Conservation (phyloP, 306 rosid species). For the Quercus alba region DNA sequence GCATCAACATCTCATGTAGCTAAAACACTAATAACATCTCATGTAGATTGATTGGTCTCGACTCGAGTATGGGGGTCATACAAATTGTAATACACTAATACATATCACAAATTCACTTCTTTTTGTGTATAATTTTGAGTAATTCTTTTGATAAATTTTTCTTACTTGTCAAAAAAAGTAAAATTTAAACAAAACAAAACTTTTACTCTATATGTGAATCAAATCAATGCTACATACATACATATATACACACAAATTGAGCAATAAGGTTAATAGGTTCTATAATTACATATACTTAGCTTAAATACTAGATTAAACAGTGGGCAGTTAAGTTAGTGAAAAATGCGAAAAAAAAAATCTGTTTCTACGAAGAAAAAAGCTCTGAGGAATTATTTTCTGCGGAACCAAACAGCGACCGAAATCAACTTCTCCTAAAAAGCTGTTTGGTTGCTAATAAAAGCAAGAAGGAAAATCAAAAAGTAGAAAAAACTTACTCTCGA, state of each 20-base stretch:
- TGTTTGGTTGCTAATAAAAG: background rate
- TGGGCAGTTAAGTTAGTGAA: background rate
- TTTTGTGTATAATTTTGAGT: no score
- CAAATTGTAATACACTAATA: no score
- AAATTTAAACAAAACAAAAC: no score
- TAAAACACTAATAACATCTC: background rate
- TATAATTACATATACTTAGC: background rate
- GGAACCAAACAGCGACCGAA: no score
- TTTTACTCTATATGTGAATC: background rate
- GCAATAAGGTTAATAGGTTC: background rate
- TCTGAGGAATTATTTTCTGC: no score
- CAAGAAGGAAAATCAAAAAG: background rate
- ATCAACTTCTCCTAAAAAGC: background rate
- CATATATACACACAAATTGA: background rate
- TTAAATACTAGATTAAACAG: background rate
- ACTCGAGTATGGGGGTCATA: no score
- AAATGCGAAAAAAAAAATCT: no score
- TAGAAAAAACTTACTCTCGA: conserved; percentile 62
- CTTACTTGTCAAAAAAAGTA: no score
- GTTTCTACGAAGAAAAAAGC: no score
- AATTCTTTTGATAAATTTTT: no score
- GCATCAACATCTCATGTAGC: background rate
- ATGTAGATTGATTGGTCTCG: no score
- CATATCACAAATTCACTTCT: no score
- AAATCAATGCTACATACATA: background rate